phyloP scores from a whole-genome alignment of 208 protist genomes.

The Wallacemonas sp. region DNA sequence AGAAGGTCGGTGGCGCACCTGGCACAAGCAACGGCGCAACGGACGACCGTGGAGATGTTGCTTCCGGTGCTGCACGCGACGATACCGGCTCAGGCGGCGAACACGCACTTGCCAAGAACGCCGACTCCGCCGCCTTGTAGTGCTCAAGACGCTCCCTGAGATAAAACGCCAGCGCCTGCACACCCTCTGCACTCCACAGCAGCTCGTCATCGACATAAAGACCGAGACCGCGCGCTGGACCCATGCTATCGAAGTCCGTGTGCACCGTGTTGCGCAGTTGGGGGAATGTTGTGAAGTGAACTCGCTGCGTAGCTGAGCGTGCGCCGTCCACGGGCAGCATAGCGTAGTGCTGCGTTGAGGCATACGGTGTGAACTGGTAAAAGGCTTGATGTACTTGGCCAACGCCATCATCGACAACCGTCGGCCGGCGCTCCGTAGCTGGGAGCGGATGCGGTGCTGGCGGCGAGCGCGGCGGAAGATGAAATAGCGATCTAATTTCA shows the following conservation, averaged over 20 bases:
- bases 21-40: neutral
- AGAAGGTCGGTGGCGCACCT: constrained; percentile 14
- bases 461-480: constrained; percentile 32
- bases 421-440: too few species aligned
- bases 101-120: constrained; percentile 19
- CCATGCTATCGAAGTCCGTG: constrained; percentile 68
- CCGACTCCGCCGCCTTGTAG: constrained; percentile 21
- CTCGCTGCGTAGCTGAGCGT: constrained; percentile 17
- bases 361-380: constrained; percentile 65
- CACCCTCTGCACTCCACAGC: constrained; percentile 44
- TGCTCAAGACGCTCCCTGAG: constrained; percentile 41
- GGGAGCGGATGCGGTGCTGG: constrained; percentile 5
- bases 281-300: constrained; percentile 54
- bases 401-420: too few species aligned
- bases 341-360: constrained; percentile 62
- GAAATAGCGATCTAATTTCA: constrained; percentile 33
- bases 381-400: too few species aligned
- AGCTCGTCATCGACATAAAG: constrained; percentile 54
- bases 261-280: constrained; percentile 68
- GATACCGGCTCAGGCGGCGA: too few species aligned
- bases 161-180: constrained; percentile 55
- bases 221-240: constrained; percentile 32
- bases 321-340: constrained; percentile 49
- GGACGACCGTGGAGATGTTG: neutral
- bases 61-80: too few species aligned